Conservation (phyloP, 805 yeast genomes). For the Blastobotrys attinorum region DNA sequence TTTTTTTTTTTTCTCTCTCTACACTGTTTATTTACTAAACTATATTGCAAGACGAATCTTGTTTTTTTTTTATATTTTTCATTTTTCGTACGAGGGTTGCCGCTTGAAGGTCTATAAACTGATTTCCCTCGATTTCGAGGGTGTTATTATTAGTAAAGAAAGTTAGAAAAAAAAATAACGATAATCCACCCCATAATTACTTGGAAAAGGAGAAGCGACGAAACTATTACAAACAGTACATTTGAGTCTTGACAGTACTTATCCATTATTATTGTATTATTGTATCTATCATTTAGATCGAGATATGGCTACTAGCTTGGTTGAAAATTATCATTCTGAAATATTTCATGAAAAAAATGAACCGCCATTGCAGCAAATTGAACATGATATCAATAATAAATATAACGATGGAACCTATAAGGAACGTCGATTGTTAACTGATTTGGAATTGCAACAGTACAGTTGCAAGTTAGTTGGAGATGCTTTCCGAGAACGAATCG, state of each 20-base stretch:
- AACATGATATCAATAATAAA: neutral
- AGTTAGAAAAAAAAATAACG: neutral
- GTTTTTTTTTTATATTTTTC: constrained; percentile 1
- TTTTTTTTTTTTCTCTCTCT: neutral
- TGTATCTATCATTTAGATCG: neutral
- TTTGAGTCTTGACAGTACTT: no score
- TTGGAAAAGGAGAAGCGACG: no score
- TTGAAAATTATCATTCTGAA: neutral
- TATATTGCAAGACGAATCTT: neutral
- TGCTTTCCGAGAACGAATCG: constrained; percentile 18
- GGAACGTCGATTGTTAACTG: neutral
- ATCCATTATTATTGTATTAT: neutral
- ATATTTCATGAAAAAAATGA: no score
- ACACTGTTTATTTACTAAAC: neutral
- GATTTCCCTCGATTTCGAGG: constrained; percentile 19
- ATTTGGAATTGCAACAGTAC: neutral
- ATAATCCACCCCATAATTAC: no score
- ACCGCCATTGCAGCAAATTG: no score
- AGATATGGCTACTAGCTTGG: neutral
- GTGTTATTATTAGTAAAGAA: neutral
- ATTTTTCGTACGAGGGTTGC: constrained; percentile 24
- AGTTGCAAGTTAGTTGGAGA: constrained; percentile 12
- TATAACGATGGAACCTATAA: neutral
- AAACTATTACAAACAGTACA: no score
- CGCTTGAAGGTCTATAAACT: constrained; percentile 20